Evolutionary conservation across 2,329 filamentous ascomycete species (phyloP), one percentile per base, ranked within the genome.

Genomic region (Iodosphaeria phyllophila): DNA sequence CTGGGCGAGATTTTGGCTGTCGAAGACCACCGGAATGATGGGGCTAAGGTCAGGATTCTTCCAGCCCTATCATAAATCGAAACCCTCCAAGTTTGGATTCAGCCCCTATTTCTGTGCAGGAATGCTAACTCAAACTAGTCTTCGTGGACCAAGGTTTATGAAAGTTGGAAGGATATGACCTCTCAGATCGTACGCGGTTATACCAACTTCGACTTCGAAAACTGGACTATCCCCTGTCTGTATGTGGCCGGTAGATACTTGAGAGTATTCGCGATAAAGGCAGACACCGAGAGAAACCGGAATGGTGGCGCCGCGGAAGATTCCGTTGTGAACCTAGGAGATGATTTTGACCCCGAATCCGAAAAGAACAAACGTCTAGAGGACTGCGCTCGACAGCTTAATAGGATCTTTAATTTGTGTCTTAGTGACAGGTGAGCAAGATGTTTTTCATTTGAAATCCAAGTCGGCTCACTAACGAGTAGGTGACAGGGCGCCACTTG

Each of bases 201-300:
- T 45, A 74, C 72, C 18, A 74, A 65, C 35, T 58, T 62, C 28
- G 64, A 67, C 3, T 80, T 95, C 38, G 73, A 80, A 35, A 74
- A 82, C 16, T 98, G 89, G 86, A 89, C 83, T 0, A 71, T 98
- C 25, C 84, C 89, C 4, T 84, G 79, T 42, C 60, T 98, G 19
- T 95, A 95, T 43, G 64, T 77, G 26, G 73, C 75, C 13, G 84
- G 83, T 27, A 92, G 82, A 50, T 83, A 91, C 44, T 51, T 98
- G 30, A 65, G 89, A 30, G 56, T 76, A 21, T 91, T 92, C 50
- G 89, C 89, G 23, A 89, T 93, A 46, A 80, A 75, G 42, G 84
- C 89, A 28, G 89, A 98, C 45, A 67, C 74, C 18, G 74, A 78
- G 40, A 56, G 62, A 13, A 52, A 46, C 30, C 47, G 40, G 28